phyloP scores from a whole-genome alignment of 345 rosid species.

The Raphanus raphanistrum region DNA sequence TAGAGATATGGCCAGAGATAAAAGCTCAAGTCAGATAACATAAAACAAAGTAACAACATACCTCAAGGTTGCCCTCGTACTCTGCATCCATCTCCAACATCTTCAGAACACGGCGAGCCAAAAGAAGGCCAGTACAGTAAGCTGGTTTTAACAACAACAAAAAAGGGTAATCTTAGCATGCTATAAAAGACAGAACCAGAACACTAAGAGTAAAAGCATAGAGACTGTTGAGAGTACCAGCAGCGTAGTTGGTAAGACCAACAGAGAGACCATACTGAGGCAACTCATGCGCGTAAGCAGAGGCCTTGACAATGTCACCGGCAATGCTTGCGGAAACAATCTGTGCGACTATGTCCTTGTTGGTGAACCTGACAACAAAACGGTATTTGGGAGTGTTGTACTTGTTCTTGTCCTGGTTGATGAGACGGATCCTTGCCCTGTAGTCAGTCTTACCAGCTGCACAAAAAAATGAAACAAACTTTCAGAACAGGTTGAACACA shows the following conservation, averaged over 20 bases:
- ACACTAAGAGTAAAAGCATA: background rate
- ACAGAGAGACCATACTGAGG: constrained; percentile 66
- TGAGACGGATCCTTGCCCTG: constrained; percentile 66
- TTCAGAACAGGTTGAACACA: background rate
- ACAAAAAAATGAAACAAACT: background rate
- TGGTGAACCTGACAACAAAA: constrained; percentile 64
- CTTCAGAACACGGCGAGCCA: constrained; percentile 72
- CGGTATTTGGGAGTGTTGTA: constrained; percentile 78
- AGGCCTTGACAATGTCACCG: constrained; percentile 63
- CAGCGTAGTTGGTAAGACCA: constrained; percentile 74
- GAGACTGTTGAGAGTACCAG: constrained; percentile 45
- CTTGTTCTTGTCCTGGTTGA: constrained; percentile 73
- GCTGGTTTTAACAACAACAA: constrained; percentile 39
- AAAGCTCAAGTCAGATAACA: too few relatives aligned
- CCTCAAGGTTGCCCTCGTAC: constrained; percentile 73
- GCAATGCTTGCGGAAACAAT: constrained; percentile 52
- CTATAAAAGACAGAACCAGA: background rate
- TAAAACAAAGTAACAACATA: background rate
- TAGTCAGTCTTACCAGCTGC: constrained; percentile 80
- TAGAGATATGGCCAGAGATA: too few relatives aligned
- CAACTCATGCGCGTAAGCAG: constrained; percentile 69
- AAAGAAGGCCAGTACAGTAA: constrained; percentile 72
- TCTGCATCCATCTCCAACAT: constrained; percentile 67
- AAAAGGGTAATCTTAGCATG: background rate
- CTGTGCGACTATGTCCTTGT: constrained; percentile 66